Conservation (phyloP, 2,329 filamentous ascomycete species). For the Escovopsis sp. region DNA sequence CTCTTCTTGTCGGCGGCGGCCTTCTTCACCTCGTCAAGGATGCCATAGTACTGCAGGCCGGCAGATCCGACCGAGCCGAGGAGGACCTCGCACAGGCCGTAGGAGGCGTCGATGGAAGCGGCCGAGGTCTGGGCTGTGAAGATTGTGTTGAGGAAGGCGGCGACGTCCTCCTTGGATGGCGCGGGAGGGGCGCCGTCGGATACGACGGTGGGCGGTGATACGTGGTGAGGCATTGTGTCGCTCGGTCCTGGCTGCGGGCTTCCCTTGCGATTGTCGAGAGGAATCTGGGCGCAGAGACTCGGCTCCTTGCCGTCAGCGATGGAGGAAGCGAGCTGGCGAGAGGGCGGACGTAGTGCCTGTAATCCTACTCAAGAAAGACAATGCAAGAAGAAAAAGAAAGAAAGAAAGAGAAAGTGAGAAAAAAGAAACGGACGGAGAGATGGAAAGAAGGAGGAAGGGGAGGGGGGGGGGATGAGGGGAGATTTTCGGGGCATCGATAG, state of each 20-base stretch:
- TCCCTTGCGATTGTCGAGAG: background rate
- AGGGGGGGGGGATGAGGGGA: background rate
- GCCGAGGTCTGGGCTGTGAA: slow-evolving; percentile 56
- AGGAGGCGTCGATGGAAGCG: slow-evolving; percentile 50
- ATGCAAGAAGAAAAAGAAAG: slow-evolving; percentile 3
- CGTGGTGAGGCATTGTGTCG: slow-evolving; percentile 31
- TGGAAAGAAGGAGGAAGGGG: background rate
- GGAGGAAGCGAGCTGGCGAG: background rate
- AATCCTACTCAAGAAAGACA: background rate
- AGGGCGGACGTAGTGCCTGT: background rate
- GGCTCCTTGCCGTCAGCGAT: background rate
- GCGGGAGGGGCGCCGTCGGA: slow-evolving; percentile 35
- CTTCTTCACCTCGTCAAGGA: slow-evolving; percentile 46
- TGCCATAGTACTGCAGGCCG: slow-evolving; percentile 37
- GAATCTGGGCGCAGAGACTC: background rate
- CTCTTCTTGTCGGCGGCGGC: slow-evolving; percentile 90
- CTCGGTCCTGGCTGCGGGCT: background rate
- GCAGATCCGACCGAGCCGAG: slow-evolving; percentile 38
- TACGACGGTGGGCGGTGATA: slow-evolving; percentile 33
- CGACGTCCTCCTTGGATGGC: slow-evolving; percentile 52
- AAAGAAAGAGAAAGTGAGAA: slow-evolving; percentile 4
- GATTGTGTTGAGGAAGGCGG: slow-evolving; percentile 48
- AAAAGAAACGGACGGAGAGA: slow-evolving; percentile 1
- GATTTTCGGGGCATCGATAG: too few species aligned
- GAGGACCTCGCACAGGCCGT: slow-evolving; percentile 45